Evolutionary conservation across 2,329 filamentous ascomycete species (phyloP), one percentile per base, ranked within the genome.

Genomic region (Ceratocystiopsis brevicomis): DNA sequence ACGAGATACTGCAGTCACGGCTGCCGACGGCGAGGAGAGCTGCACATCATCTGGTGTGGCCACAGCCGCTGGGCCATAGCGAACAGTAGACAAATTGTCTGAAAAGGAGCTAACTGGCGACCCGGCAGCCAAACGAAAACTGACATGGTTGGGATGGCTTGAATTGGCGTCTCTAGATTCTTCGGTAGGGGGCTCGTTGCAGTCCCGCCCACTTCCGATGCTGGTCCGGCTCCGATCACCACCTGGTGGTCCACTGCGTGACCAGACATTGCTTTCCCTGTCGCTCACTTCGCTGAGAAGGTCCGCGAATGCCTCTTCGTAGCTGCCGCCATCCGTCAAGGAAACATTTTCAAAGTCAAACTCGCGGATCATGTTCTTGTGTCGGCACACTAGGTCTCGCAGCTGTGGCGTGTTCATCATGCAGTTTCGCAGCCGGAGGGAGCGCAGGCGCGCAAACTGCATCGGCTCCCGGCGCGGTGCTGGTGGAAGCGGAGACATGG

Each of bases 301-400:
- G 2, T 81, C 80, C 36, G 76, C 73, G n/a, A 93, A 69, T 0
- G 83, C 84, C 30, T 86, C 78, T 46, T 90, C 80, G 84, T 84
- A 93, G 45, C 67, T 78, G 25, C 81, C 84, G 33, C 65, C 65
- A 47, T 72, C 69, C 41, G 75, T 68, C 38, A 93, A 68, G 30
- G 71, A 66, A 16, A 87, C 76, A 48, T 82, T 77, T 55, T 86
- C 77, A 57, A 92, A 85, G 56, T 85, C 78, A 54, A 88, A 84
- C 54, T 88, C 80, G 49, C 71, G 68, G 39, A 92, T 72, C 1
- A 75, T 78, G 44, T 65, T 63, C 30, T 73, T 69, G 59, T 93
- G 83, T 13, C 65, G 62, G 41, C 66, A 61, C 46, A 90, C 76
- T 48, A 93, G 74, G 14, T 68, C 65, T 38, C 74, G 69, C 46